Base-by-base conservation (phyloP, 495 filamentous ascomycete genomes). In the Massariosphaeria phaeospora region DNA sequence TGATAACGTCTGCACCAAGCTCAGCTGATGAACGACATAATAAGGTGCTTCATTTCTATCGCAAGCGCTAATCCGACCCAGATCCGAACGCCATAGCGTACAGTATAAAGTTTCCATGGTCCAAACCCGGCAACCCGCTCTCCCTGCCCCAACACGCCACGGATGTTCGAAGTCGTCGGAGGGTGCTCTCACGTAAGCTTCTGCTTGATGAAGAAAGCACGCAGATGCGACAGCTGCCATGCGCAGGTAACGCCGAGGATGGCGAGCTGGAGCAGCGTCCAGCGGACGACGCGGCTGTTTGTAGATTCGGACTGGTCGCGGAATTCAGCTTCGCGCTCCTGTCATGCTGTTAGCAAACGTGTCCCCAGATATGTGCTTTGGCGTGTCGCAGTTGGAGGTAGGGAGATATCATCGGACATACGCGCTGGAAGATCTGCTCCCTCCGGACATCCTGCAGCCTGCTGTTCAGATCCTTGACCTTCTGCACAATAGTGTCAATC, bases 131-230 rank as follows among this genome's bases (percentile, higher is more conserved):
- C 48, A 8, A 11, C 33, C 35, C 26, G 3, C 8, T 38, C 12
- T 3, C 34, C 12, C 12, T 3, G 12, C 12, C 18, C 12, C 12
- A 3, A n/a, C 7, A 33, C 7, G 5, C 34, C 34, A 5, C 13
- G 13, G 12, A 3, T 13, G 4, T 13, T 17, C 5, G 18, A 5
- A 36, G 4, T 13, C 34, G 5, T 17, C 40, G n/a, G 18, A 40
- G 17, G 24, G 7, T 34, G 17, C 34, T 18, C 42, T 69, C 51
- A 93, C 40, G 93, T 97, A 66, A 98, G 79, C 76, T 98, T 98
- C 75, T 98, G 93, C 80, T 98, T 98, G 76, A 98, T 98, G 75
- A 98, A 98, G 78, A 98, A 98, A 20, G 88, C 85, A 49, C 93
- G 77, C 48, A 98, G 79, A 70, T 97, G 91, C 11, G 89, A 94